Evolutionary conservation across 129 eudicot species (phyloP).

Genomic region (sunflower (Helianthus annuus)): DNA sequence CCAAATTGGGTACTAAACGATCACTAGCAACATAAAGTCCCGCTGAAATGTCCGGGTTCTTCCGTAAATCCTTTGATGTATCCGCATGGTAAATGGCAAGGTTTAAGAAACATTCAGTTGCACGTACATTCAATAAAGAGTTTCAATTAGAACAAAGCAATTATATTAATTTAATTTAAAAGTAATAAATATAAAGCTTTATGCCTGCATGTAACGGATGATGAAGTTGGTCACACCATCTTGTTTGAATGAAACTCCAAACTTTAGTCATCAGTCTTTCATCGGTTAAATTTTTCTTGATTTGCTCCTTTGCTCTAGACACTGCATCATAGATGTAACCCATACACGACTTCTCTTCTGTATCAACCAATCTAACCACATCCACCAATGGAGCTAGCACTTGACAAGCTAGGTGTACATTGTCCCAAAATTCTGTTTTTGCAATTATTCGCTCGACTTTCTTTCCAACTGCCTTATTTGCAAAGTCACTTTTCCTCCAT

Average conservation of each 20-base stretch:
- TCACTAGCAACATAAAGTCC: conserved; percentile 11
- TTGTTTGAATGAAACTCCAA: too few species aligned
- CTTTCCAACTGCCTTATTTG: conserved; percentile 2
- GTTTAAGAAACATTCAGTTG: too few species aligned
- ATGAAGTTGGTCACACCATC: too few species aligned
- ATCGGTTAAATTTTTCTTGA: too few species aligned
- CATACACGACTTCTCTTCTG: conserved; percentile 16
- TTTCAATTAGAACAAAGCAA: too few species aligned
- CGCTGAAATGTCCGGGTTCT: not conserved
- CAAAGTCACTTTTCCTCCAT: conserved; percentile 13
- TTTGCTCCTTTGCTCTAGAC: not conserved
- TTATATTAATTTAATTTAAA: too few species aligned
- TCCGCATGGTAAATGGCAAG: not conserved
- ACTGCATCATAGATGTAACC: not conserved
- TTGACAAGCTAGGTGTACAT: not conserved
- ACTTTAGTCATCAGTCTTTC: too few species aligned
- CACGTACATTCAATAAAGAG: not conserved
- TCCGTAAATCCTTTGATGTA: not conserved
- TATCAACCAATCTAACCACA: conserved; percentile 14
- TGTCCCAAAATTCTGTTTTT: not conserved
- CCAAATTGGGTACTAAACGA: too few species aligned
- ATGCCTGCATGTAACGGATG: too few species aligned
- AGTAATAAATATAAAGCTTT: too few species aligned
- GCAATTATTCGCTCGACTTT: not conserved
- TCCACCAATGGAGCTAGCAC: conserved; percentile 4